Conservation (phyloP, 345 rosid species). For the Garcia nutans region DNA sequence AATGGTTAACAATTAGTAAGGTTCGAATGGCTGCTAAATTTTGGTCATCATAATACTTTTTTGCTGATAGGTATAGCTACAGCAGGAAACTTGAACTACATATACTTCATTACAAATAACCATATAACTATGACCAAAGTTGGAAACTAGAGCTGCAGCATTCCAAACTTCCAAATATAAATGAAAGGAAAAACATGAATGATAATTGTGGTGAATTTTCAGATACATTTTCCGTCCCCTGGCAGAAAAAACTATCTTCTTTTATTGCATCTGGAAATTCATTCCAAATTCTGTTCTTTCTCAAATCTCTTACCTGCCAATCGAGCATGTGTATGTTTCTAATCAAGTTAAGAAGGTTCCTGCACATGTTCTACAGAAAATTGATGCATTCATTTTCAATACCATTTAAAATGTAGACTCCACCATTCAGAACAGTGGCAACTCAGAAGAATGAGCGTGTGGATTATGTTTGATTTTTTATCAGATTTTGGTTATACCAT, state of each 20-base stretch:
- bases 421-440: too few species aligned
- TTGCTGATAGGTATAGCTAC: background rate
- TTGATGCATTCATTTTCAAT: too few species aligned
- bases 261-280: too few species aligned
- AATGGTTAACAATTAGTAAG: too few species aligned
- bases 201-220: background rate
- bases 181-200: background rate
- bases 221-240: background rate
- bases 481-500: too few species aligned
- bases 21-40: background rate
- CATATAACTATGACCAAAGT: background rate
- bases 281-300: background rate
- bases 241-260: background rate
- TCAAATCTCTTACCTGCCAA: too few species aligned
- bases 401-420: too few species aligned
- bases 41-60: background rate
- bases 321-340: too few species aligned
- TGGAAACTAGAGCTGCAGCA: background rate
- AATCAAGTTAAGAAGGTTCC: too few species aligned
- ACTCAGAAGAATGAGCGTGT: too few species aligned
- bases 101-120: background rate
- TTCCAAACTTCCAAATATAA: background rate
- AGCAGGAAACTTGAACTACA: slow-evolving; percentile 7
- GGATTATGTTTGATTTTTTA: too few species aligned
- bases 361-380: too few species aligned